Percentiles rank a stretch among this genome's conserved stretches.
phyloP scores from a whole-genome alignment of 805 yeast genomes.

The Saturnispora dispora region DNA sequence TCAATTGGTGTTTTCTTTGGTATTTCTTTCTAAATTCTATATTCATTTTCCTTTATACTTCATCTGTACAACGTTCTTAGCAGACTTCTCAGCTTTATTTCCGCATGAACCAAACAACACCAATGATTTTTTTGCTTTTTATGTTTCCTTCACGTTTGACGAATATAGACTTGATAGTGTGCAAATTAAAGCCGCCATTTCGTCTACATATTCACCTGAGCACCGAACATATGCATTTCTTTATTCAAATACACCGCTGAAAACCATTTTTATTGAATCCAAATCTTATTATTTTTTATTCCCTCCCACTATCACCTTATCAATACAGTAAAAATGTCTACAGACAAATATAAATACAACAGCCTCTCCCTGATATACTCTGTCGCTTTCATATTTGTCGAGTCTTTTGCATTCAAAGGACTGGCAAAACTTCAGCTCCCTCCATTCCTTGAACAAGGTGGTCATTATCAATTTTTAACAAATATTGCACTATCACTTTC shows the following conservation, averaged over 20 bases:
- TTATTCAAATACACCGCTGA: too few relatives aligned
- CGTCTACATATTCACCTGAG: background rate
- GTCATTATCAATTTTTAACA: constrained; percentile 66
- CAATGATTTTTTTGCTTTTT: too few relatives aligned
- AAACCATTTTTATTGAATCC: background rate
- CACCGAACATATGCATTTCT: background rate
- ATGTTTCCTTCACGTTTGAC: too few relatives aligned
- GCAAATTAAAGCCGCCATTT: background rate
- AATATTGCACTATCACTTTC: constrained; percentile 49
- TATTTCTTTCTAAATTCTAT: too few relatives aligned
- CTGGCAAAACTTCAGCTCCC: constrained; percentile 34
- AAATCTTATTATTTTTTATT: background rate
- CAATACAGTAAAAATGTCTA: background rate
- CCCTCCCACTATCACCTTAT: background rate
- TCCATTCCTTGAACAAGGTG: constrained; percentile 41
- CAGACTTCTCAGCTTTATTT: too few relatives aligned
- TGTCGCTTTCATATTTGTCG: constrained; percentile 8
- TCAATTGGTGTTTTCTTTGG: too few relatives aligned
- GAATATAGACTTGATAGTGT: too few relatives aligned
- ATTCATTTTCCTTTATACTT: too few relatives aligned
- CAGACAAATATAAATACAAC: background rate
- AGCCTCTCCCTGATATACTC: background rate
- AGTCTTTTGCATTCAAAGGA: constrained; percentile 10
- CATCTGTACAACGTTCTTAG: too few relatives aligned
- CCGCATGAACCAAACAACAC: too few relatives aligned